A percentile compares a stretch with the other conserved stretches of the same genome.
phyloP scores from a whole-genome alignment of 345 rosid species.

The Linum trigynum region DNA sequence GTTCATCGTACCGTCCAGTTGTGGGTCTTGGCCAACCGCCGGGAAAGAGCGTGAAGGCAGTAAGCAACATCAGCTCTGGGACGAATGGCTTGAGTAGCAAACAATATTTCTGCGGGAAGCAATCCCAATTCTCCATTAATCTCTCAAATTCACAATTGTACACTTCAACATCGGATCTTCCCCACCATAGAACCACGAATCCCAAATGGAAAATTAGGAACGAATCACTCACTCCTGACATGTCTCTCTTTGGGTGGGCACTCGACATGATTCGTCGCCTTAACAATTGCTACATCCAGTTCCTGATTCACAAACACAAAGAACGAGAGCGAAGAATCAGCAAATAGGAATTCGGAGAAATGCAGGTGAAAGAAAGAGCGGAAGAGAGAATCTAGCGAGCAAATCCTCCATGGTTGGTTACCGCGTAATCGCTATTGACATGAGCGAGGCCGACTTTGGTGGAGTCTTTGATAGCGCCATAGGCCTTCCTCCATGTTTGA shows the following conservation, averaged over 20 bases:
- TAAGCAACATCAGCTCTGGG: conserved; percentile 93
- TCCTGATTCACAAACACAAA: conserved; percentile 40
- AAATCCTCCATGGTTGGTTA: conserved; percentile 15
- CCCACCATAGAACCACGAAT: conserved; percentile 1
- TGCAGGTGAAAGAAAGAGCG: neutral
- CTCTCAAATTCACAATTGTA: neutral
- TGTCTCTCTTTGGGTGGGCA: conserved; percentile 95
- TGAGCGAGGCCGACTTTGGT: conserved; percentile 99
- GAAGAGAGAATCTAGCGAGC: neutral
- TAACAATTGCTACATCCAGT: conserved; percentile 94
- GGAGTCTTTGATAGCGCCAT: conserved; percentile 88
- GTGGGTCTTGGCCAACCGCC: conserved; percentile 72
- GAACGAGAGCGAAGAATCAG: conserved; percentile 8
- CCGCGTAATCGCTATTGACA: conserved; percentile 96
- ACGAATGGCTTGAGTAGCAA: conserved; percentile 64
- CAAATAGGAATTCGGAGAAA: conserved; percentile 17
- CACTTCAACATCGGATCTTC: neutral
- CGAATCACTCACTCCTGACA: conserved; percentile 55
- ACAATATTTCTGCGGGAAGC: conserved; percentile 46
- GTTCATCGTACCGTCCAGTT: conserved; percentile 65
- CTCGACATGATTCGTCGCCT: conserved; percentile 96
- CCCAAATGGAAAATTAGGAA: neutral
- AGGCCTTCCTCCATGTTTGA: conserved; percentile 91
- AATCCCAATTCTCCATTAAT: neutral
- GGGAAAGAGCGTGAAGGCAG: conserved; percentile 73